Evolutionary conservation across 1,284 basidiomycete genomes (phyloP).

Genomic region (Puccinia triticina): DNA sequence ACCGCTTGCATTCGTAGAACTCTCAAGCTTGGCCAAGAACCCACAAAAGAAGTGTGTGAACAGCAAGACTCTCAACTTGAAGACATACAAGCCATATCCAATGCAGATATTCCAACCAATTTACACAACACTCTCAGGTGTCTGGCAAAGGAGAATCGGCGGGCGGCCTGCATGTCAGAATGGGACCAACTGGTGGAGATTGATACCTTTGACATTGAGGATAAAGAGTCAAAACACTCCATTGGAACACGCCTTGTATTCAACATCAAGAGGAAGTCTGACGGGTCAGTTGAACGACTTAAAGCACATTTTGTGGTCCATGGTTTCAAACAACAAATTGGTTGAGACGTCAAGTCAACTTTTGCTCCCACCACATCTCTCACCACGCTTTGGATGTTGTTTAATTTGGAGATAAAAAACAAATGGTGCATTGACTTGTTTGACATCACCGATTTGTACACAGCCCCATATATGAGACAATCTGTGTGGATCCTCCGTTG

Average conservation of each 20-base stretch:
- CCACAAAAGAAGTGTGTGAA: background rate
- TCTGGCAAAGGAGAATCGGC: background rate
- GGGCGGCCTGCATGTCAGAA: background rate
- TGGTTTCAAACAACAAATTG: background rate
- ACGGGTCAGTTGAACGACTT: background rate
- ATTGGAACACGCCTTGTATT: constrained; percentile 1
- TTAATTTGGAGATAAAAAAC: background rate
- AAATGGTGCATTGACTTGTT: background rate
- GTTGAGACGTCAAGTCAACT: background rate
- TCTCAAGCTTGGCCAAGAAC: background rate
- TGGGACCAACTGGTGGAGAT: background rate
- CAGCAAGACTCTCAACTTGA: background rate
- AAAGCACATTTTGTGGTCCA: constrained; percentile 4
- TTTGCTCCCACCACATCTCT: constrained; percentile 8
- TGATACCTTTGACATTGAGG: background rate
- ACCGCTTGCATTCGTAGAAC: background rate
- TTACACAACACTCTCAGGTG: background rate
- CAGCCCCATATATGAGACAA: background rate
- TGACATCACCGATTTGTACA: constrained; percentile 9
- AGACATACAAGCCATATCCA: background rate
- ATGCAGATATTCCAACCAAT: background rate
- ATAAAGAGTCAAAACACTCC: background rate
- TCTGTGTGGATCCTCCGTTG: background rate
- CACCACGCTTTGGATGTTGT: background rate
- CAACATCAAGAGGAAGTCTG: background rate